Evolutionary conservation across 495 filamentous ascomycete genomes (phyloP).

Genomic region (Hypoxylon fragiforme): DNA sequence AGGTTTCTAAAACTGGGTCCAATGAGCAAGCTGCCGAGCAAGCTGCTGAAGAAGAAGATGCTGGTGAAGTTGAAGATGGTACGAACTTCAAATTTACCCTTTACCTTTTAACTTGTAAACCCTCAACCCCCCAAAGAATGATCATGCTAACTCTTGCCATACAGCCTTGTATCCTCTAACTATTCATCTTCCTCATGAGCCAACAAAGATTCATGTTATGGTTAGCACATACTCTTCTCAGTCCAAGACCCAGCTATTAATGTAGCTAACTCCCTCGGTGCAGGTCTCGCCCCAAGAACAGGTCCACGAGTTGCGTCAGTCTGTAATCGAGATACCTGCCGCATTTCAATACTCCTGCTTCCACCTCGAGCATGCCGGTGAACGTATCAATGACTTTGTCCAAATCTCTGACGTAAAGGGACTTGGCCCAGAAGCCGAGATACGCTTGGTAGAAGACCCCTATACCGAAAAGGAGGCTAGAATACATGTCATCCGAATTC

Average conservation of each 20-base stretch:
- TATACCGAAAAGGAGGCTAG: conserved; percentile 99
- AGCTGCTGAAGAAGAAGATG: conserved; percentile 35
- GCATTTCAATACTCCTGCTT: conserved; percentile 98
- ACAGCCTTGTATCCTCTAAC: conserved; percentile 72
- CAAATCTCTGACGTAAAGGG: conserved; percentile 90
- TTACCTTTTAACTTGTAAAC: not conserved
- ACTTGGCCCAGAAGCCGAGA: conserved; percentile 70
- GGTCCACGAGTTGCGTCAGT: conserved; percentile 95
- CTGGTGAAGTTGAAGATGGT: conserved; percentile 32
- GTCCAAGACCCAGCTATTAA: conserved; percentile 22
- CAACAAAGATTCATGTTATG: conserved; percentile 80
- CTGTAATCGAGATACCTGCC: conserved; percentile 89
- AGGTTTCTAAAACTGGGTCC: conserved; percentile 30
- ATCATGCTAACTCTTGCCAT: conserved; percentile 20
- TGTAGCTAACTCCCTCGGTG: conserved; percentile 31
- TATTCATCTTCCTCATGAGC: conserved; percentile 80
- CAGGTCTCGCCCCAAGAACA: conserved; percentile 93
- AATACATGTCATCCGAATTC: conserved; percentile 85
- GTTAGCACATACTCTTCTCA: conserved; percentile 50
- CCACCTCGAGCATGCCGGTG: conserved; percentile 85
- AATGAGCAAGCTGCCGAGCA: conserved; percentile 33
- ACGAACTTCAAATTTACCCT: conserved; percentile 4
- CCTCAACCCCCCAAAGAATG: no score
- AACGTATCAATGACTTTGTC: conserved; percentile 90
- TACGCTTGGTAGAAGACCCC: conserved; percentile 87